A percentile compares a stretch with the other conserved stretches of the same genome.
phyloP scores from a whole-genome alignment of 768 basidiomycete genomes.

The Rhodotorula toruloides region DNA sequence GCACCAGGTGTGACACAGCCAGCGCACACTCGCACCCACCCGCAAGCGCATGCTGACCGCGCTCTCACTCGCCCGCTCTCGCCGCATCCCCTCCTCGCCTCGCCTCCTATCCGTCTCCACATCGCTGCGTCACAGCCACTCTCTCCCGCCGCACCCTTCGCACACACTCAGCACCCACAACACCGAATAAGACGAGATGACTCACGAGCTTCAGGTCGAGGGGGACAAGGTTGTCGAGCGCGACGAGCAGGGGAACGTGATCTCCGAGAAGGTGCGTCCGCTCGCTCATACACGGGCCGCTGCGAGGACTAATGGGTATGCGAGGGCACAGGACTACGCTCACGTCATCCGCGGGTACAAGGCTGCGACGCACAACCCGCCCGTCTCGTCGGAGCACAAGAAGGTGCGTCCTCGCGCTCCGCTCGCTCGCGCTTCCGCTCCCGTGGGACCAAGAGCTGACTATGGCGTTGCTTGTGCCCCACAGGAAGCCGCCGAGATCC shows the following conservation, averaged over 20 bases:
- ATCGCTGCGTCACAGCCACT: neutral
- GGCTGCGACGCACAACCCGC: neutral
- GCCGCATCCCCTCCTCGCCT: no score
- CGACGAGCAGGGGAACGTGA: neutral
- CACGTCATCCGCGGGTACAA: slow-evolving; percentile 1
- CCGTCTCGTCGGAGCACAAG: neutral
- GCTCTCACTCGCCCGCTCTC: neutral
- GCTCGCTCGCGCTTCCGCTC: neutral
- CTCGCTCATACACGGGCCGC: neutral
- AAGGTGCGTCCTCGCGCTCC: neutral
- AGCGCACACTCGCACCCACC: neutral
- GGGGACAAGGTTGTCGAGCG: slow-evolving; percentile 2
- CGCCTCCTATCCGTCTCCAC: neutral
- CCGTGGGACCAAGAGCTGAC: neutral
- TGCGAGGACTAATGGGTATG: neutral
- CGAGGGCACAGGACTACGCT: slow-evolving; percentile 7
- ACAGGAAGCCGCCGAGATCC: neutral
- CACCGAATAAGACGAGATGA: neutral
- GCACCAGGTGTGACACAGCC: neutral
- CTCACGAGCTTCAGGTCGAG: slow-evolving; percentile 1
- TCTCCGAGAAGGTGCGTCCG: neutral
- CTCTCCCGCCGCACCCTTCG: no score
- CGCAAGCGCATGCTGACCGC: no score
- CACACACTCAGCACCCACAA: neutral
- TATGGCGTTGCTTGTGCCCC: neutral